phyloP scores from a whole-genome alignment of 305 asterid genomes.

The Solanum hybrid region DNA sequence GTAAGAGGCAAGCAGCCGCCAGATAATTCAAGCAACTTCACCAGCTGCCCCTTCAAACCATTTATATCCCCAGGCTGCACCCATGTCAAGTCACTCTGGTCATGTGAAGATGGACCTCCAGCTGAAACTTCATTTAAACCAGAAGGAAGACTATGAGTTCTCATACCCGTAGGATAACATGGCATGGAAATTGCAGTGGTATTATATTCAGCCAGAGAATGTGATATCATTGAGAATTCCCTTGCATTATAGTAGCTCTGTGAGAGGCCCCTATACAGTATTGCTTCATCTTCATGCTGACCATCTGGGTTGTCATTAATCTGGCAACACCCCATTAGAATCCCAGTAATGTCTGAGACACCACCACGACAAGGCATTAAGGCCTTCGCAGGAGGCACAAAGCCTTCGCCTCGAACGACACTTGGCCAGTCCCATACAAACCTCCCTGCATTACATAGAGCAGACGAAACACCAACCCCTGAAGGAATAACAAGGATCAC shows the following conservation, averaged over 20 bases:
- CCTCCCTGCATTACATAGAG: constrained; percentile 75
- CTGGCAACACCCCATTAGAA: constrained; percentile 30
- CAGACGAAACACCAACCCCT: constrained; percentile 62
- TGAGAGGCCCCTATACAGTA: constrained; percentile 56
- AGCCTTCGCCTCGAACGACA: constrained; percentile 83
- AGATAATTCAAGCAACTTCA: constrained; percentile 55
- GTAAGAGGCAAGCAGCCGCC: constrained; percentile 63
- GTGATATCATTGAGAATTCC: constrained; percentile 45
- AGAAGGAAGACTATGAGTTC: constrained; percentile 33
- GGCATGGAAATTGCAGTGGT: constrained; percentile 25
- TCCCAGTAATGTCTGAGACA: constrained; percentile 28
- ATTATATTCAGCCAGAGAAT: constrained; percentile 37
- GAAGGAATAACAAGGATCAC: constrained; percentile 84
- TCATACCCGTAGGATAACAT: constrained; percentile 20
- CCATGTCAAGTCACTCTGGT: constrained; percentile 44
- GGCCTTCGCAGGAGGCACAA: constrained; percentile 47
- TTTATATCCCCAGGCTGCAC: constrained; percentile 83
- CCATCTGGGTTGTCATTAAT: constrained; percentile 31
- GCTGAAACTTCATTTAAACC: constrained; percentile 33
- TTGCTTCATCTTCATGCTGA: constrained; percentile 75
- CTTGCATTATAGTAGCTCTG: constrained; percentile 23
- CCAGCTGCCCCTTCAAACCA: constrained; percentile 74
- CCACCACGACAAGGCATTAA: constrained; percentile 22
- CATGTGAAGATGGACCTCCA: constrained; percentile 18
- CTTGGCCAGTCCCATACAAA: constrained; percentile 93